These are phyloP conservation scores for Calonectria leucothoes DNA, from an alignment of 2,329 filamentous ascomycete species.

Conservation along the genomic window DNA sequence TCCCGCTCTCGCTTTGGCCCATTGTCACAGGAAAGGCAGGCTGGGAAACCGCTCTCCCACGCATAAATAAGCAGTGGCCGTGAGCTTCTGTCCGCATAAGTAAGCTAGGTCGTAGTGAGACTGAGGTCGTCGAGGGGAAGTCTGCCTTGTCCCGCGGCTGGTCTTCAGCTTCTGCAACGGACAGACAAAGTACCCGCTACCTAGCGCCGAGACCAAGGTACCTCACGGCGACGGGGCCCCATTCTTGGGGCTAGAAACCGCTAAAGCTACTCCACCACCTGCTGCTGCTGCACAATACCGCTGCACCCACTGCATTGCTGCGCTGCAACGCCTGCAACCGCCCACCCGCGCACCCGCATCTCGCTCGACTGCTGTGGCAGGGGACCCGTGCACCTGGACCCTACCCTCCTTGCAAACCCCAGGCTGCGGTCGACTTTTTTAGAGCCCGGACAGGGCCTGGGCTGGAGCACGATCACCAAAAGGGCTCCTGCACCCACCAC, in stretches of 20 bases:
- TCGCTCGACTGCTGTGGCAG: slow-evolving; percentile 11
- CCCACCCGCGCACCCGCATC: slow-evolving; percentile 25
- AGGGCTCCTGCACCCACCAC: slow-evolving; percentile 19
- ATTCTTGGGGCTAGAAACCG: slow-evolving; percentile 18
- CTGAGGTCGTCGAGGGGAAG: background rate
- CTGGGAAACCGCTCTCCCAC: background rate
- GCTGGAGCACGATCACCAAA: slow-evolving; percentile 9
- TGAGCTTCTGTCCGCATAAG: background rate
- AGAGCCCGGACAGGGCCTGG: slow-evolving; percentile 6
- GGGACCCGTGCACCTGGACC: slow-evolving; percentile 4
- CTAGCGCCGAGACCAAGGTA: slow-evolving; percentile 15
- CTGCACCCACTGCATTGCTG: slow-evolving; percentile 9
- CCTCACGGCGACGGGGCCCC: slow-evolving; percentile 2
- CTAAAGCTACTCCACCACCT: slow-evolving; percentile 13
- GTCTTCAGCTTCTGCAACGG: slow-evolving; percentile 11
- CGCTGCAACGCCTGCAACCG: slow-evolving; percentile 17
- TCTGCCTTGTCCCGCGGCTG: slow-evolving; percentile 21
- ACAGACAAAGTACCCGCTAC: slow-evolving; percentile 13
- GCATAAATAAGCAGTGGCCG: background rate
- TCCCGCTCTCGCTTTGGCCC: background rate
- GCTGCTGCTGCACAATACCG: slow-evolving; percentile 10
- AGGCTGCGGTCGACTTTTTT: slow-evolving; percentile 9
- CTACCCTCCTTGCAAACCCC: slow-evolving; percentile 6
- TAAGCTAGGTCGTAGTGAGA: slow-evolving; percentile 7
- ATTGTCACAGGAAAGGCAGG: background rate